Conservation (phyloP, 148 eudicot genomes). For the Camellia granthamiana region DNA sequence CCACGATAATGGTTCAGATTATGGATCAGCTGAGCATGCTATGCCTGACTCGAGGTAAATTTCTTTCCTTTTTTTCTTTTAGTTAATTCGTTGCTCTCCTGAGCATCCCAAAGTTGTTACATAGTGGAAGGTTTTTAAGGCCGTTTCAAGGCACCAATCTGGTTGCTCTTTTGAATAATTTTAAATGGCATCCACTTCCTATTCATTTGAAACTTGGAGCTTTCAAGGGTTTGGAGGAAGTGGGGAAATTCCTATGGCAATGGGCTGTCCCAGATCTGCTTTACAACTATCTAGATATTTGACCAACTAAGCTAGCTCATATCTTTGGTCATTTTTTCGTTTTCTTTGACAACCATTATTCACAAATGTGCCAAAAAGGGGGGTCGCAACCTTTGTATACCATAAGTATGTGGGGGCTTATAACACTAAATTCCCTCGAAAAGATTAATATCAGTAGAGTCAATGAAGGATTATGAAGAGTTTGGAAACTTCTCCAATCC, state of each 20-base stretch:
- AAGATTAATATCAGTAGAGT: not conserved
- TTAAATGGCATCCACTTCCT: not conserved
- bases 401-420: not conserved
- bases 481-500: not conserved
- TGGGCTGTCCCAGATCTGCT: not conserved
- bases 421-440: not conserved
- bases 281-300: too few relatives aligned
- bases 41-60: constrained; percentile 67
- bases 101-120: not conserved
- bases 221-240: not conserved
- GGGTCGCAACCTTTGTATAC: not conserved
- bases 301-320: too few relatives aligned
- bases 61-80: not conserved
- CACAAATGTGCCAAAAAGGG: too few relatives aligned
- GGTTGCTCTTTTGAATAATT: not conserved
- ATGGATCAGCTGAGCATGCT: constrained; percentile 53
- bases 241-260: not conserved
- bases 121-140: not conserved
- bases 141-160: not conserved
- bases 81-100: not conserved
- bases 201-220: not conserved
- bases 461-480: not conserved
- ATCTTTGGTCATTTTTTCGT: too few relatives aligned
- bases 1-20: constrained; percentile 45
- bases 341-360: too few relatives aligned